phyloP scores from a whole-genome alignment of 1,284 basidiomycete species.

The Schizopora paradoxa region DNA sequence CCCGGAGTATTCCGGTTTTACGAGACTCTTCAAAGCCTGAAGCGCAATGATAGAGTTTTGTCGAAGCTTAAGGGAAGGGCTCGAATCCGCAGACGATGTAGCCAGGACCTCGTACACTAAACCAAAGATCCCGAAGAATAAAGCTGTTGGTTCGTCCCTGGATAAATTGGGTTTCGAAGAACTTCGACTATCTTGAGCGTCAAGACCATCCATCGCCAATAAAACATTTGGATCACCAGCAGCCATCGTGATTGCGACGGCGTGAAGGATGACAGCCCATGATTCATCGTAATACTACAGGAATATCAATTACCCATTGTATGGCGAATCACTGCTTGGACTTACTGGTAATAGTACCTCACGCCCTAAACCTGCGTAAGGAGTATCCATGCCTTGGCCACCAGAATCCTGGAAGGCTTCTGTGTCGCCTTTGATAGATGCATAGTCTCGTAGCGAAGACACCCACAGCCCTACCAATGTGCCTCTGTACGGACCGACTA shows the following conservation, averaged over 20 bases:
- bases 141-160: constrained; percentile 67
- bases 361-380: constrained; percentile 82
- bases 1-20: constrained; percentile 77
- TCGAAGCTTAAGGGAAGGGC: constrained; percentile 36
- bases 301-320: no score
- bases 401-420: constrained; percentile 74
- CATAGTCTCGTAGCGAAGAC: constrained; percentile 85
- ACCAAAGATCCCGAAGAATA: constrained; percentile 90
- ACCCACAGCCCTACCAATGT: constrained; percentile 86
- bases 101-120: constrained; percentile 88
- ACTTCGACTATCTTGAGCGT: constrained; percentile 33
- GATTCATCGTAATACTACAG: constrained; percentile 82
- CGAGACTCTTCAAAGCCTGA: constrained; percentile 73
- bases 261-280: constrained; percentile 84
- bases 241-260: constrained; percentile 79
- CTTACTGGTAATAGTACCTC: constrained; percentile 87
- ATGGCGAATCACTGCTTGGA: no score
- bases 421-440: constrained; percentile 83
- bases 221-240: constrained; percentile 63
- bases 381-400: constrained; percentile 70
- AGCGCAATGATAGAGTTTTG: constrained; percentile 62
- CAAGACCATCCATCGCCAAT: constrained; percentile 78
- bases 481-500: constrained; percentile 78
- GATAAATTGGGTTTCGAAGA: no score
- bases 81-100: constrained; percentile 55